Evolutionary conservation across 805 yeast species (phyloP), one percentile per base, ranked within the genome.

Genomic region (Suhomyces kilbournensis): DNA sequence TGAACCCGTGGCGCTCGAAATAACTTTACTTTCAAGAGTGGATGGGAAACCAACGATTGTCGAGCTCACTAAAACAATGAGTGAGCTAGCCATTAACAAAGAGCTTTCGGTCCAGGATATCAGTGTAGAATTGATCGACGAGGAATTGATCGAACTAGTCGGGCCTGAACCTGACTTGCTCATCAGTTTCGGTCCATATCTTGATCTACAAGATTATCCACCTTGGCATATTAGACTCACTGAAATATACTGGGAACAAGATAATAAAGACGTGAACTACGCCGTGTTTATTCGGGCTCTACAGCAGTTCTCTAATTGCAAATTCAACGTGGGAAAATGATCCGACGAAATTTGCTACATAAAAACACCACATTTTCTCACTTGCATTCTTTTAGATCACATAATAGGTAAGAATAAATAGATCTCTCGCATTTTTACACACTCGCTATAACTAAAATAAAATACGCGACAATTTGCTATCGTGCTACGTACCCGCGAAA

Each of bases 181-280:
- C 46, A 75, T 94, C 28, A 72, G 88, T 49, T 94, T 93, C 67
- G 90, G 90, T 19, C 96, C 97, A n/a, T 76, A 78, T 10, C 75
- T 94, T 56, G 96, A 91, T 66, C 78, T 94, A 47, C 96, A 91
- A 69, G 97, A 96, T 15, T 94, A 85, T 68, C 98, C 98, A 19
- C 99, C 99, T 26, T 94, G 99, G 99, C 98, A 93, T 65, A 82
- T 90, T 34, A 81, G 99, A 56, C 79, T 96, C 49, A 82, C 91
- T 6, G 99, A 94, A 65, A 83, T 94, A 63, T 92, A 85, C 70
- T 88, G 96, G 89, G 93, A 90, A 64, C 86, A 87, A 2, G 97
- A 90, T 67, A 91, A 91, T 67, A 83, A 79, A 53, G 83, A 80
- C 51, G 96, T 90, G 46, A 80, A 83, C 35, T 92, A 92, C 66